phyloP scores from a whole-genome alignment of 305 asterid species.

The Galium porrigens region DNA sequence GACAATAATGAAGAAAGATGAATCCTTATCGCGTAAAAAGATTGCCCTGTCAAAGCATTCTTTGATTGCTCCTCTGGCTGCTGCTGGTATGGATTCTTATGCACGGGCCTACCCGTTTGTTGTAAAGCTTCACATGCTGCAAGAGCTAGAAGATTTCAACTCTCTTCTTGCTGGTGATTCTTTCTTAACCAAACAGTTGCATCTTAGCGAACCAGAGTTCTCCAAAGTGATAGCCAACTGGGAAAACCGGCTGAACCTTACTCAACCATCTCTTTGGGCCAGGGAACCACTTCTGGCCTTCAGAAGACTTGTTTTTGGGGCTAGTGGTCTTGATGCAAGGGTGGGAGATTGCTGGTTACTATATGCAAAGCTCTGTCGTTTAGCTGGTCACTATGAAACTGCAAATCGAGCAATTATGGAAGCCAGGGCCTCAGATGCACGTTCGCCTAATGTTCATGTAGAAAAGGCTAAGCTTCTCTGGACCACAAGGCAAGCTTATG shows the following conservation, averaged over 20 bases:
- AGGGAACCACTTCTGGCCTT: conserved; percentile 95
- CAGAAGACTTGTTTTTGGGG: conserved; percentile 76
- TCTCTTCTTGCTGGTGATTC: conserved; percentile 73
- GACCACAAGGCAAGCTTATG: conserved; percentile 87
- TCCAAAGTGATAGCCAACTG: conserved; percentile 52
- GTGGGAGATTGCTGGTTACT: conserved; percentile 91
- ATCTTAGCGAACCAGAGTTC: conserved; percentile 47
- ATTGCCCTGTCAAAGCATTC: conserved; percentile 78
- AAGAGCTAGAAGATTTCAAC: conserved; percentile 82
- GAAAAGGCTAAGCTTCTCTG: conserved; percentile 97
- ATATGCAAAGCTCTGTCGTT: conserved; percentile 92
- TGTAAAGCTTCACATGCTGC: conserved; percentile 92
- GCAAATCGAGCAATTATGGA: conserved; percentile 88
- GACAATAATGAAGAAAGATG: conserved; percentile 75
- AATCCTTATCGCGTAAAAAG: conserved; percentile 56
- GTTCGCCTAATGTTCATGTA: conserved; percentile 55
- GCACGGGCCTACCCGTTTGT: conserved; percentile 90
- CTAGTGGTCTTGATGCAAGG: conserved; percentile 56
- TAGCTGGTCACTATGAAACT: conserved; percentile 94
- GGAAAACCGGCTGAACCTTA: conserved; percentile 83
- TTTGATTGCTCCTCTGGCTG: conserved; percentile 97
- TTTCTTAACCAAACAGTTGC: conserved; percentile 46
- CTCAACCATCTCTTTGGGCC: conserved; percentile 96
- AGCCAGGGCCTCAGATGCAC: conserved; percentile 71
- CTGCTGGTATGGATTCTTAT: conserved; percentile 99